Conservation (phyloP, 495 filamentous ascomycete species). For the Trichoderma virens region DNA sequence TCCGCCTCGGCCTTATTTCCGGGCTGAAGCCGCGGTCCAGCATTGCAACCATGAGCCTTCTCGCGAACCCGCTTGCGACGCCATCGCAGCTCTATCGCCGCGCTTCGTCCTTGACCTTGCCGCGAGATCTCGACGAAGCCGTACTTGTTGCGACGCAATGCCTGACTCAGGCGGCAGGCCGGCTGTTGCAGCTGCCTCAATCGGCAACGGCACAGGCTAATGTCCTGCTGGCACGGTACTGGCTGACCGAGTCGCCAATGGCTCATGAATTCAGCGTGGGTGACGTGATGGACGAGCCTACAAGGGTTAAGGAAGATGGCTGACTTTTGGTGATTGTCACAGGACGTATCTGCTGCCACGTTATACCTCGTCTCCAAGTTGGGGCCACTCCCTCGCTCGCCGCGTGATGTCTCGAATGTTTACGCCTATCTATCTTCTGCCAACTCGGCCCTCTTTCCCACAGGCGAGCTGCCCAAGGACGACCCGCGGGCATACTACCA, state of each 20-base stretch:
- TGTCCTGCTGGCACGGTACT: conserved; percentile 83
- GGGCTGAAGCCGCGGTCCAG: neutral
- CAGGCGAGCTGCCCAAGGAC: conserved; percentile 29
- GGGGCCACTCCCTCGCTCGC: conserved; percentile 64
- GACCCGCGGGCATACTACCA: conserved; percentile 60
- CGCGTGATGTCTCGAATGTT: conserved; percentile 73
- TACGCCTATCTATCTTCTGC: conserved; percentile 74
- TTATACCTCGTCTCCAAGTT: conserved; percentile 82
- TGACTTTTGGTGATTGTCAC: conserved; percentile 11
- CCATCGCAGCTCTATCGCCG: conserved; percentile 59
- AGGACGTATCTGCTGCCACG: conserved; percentile 76
- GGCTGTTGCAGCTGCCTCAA: conserved; percentile 79
- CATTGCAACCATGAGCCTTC: conserved; percentile 40
- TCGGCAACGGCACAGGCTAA: conserved; percentile 83
- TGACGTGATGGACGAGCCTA: neutral
- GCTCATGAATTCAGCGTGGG: conserved; percentile 40
- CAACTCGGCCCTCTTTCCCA: conserved; percentile 50
- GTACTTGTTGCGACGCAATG: conserved; percentile 60
- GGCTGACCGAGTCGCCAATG: conserved; percentile 49
- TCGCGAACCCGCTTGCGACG: conserved; percentile 84
- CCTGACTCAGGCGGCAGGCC: conserved; percentile 80
- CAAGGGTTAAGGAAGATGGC: neutral
- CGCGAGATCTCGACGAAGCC: conserved; percentile 67
- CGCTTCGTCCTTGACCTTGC: conserved; percentile 53
- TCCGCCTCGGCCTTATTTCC: neutral